phyloP scores from a whole-genome alignment of 768 basidiomycete genomes.

The Boletales sp. region DNA sequence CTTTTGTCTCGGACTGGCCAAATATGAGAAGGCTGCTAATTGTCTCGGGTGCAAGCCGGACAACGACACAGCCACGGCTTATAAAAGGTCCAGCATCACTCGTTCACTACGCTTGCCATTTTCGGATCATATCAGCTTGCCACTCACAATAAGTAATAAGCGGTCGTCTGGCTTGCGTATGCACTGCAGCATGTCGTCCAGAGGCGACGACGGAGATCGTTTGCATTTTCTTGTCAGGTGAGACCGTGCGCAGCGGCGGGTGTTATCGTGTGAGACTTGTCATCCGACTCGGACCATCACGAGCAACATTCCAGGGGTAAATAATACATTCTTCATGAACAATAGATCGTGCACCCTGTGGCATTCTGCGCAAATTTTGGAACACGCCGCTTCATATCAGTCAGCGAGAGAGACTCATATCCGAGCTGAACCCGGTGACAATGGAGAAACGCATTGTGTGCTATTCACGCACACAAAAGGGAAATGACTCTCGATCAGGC shows the following conservation, averaged over 20 bases:
- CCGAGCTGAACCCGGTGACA: no score
- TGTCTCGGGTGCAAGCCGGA: conserved; percentile 17
- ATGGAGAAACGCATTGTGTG: no score
- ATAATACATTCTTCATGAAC: background rate
- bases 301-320: conserved; percentile 1
- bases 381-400: no score
- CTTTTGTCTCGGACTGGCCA: conserved; percentile 15
- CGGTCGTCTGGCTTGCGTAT: no score
- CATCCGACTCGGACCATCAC: background rate
- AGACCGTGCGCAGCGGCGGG: no score
- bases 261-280: background rate
- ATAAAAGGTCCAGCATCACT: no score
- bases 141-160: background rate
- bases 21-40: conserved; percentile 11
- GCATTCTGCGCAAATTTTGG: no score
- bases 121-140: conserved; percentile 3
- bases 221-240: background rate
- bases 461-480: no score
- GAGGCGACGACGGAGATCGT: background rate
- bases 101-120: conserved; percentile 24
- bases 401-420: no score
- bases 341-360: background rate
- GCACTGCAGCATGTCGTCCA: no score
- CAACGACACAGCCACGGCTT: conserved; percentile 16
- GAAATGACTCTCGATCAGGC: no score